phyloP scores from a whole-genome alignment of 2,329 filamentous ascomycete species.

The Cordyceps pruinosa region DNA sequence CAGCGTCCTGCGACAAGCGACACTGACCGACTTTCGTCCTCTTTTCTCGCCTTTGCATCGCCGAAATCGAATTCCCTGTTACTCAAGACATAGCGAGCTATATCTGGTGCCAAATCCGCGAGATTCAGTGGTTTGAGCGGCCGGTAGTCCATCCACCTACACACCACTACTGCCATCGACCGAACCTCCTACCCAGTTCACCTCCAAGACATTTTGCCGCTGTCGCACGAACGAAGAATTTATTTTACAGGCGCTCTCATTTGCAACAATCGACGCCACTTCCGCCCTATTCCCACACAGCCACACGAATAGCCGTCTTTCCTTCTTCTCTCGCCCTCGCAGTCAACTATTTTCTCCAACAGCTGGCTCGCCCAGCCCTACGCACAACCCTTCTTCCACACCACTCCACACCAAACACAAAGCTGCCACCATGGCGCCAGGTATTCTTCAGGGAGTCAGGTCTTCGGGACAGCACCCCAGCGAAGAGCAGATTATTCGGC shows the following conservation, averaged over 20 bases:
- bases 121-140: background rate
- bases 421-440: conserved; percentile 17
- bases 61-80: background rate
- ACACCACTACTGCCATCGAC: background rate
- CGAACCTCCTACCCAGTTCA: background rate
- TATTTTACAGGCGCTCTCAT: background rate
- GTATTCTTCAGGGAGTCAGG: conserved; percentile 7
- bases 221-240: background rate
- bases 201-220: background rate
- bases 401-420: background rate
- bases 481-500: conserved; percentile 13
- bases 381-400: background rate
- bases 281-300: background rate
- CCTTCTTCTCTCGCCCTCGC: background rate
- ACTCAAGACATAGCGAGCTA: background rate
- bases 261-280: background rate
- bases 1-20: background rate
- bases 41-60: background rate
- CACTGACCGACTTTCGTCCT: background rate
- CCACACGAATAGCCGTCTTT: background rate
- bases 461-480: conserved; percentile 13
- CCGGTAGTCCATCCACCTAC: background rate
- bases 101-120: background rate
- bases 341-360: background rate
- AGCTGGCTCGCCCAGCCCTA: background rate